Base-by-base conservation (phyloP, 129 eudicot species). In the Sambucus nigra region DNA sequence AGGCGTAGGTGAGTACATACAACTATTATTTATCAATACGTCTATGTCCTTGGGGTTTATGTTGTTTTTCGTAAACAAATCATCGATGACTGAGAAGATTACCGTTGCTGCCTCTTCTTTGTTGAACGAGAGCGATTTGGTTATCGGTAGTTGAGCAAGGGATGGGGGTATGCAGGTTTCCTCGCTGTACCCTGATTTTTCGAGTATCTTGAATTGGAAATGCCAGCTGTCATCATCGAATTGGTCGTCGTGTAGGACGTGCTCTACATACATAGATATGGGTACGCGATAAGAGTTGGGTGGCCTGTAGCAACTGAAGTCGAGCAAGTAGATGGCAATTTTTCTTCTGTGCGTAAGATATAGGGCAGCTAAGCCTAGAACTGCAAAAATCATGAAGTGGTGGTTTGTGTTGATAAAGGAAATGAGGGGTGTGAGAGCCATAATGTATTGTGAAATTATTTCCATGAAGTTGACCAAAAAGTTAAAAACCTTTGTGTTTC, bases 301-400 rank as follows among this genome's bases (percentile, higher is more conserved):
- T 15, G 59, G 58, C 47, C 21, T 49, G 58, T 49, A 62, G 68
- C 58, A 62, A 17, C 58, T 16, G 68, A 19, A 62, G 39, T 51
- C 68, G 28, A 62, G 50, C 11, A 62, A 18, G 33, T 62, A 50
- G 26, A 33, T 49, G 15, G 57, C 5, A 21, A 23, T 15, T 49
- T 14, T 47, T 24, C n/a, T 47, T 21, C 33, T 48, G 57, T 35
- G 23, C 33, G 29, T 1, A n/a, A 49, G 47, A 31, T 48, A 61
- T 32, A 61, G 32, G 1, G 22, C 4, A 9, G 57, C 22, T 2
- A 16, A 12, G 18, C 23, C 3, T 20, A 31, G 5, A 17, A 49
- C 39, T 19, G 20, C 14, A 29, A 10, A 31, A 7, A 49, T 15
- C 12, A 20, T 26, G 7, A 61, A 4, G 17, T 49, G 57, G 29